Percentiles rank a stretch among this genome's conserved stretches.
phyloP scores from a whole-genome alignment of 495 filamentous ascomycete species.

The Alectoria sarmentosa region DNA sequence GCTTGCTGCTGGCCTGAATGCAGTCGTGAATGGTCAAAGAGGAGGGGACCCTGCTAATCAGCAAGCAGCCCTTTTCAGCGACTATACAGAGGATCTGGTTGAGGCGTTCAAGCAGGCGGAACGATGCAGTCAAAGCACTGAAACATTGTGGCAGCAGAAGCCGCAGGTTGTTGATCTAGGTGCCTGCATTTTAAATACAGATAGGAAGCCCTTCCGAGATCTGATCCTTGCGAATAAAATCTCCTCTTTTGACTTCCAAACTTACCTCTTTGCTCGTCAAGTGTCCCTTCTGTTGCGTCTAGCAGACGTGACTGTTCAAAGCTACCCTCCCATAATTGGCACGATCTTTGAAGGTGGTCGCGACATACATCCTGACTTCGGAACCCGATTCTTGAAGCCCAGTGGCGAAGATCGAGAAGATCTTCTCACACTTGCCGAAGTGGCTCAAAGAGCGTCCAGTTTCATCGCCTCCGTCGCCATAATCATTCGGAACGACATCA shows the following conservation, averaged over 20 bases:
- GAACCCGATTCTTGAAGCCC: background rate
- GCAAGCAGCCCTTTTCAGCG: constrained; percentile 59
- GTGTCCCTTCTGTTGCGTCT: constrained; percentile 75
- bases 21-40: constrained; percentile 68
- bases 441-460: constrained; percentile 67
- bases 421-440: constrained; percentile 66
- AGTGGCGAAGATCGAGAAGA: constrained; percentile 58
- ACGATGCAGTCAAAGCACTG: constrained; percentile 1
- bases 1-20: constrained; percentile 75
- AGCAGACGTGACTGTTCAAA: constrained; percentile 51
- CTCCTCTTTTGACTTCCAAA: constrained; percentile 93
- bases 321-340: background rate
- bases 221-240: constrained; percentile 93
- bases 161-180: constrained; percentile 31
- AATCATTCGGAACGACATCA: constrained; percentile 69
- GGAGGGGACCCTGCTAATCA: constrained; percentile 44
- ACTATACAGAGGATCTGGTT: constrained; percentile 64
- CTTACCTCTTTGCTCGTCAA: constrained; percentile 89
- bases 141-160: constrained; percentile 15
- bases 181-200: constrained; percentile 58
- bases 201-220: constrained; percentile 79
- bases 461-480: constrained; percentile 75
- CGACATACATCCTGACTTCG: background rate
- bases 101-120: constrained; percentile 45
- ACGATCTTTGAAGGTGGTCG: background rate